Base-by-base conservation (phyloP, 805 yeast species). In the Debaryomyces hansenii region DNA sequence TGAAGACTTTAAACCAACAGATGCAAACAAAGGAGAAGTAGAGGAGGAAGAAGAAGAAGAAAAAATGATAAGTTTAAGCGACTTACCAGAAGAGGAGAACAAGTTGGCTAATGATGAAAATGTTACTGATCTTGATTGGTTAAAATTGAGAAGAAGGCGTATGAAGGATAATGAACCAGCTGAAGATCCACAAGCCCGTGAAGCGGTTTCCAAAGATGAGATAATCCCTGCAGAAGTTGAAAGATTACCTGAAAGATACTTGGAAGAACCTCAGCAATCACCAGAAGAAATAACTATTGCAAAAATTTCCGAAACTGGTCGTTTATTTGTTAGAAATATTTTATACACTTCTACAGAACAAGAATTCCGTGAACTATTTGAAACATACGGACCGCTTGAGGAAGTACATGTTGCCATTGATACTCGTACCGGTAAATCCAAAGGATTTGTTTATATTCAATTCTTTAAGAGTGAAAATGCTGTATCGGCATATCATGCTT, bases 381-480 rank as follows among this genome's bases (percentile, higher is more conserved):
- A 74, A 4, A 62, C 72, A 3, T 94, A 69, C 62, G 99, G 99
- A 8, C 69, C 70, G 5, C 63, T 90, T 33, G 88, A 84, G 53
- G 98, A 94, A 67, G 96, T 90, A 1, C 99, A 94, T 65, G 74
- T 94, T 56, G 97, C 99, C 0, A 65, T 90, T 32, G 98, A 92
- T 60, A 85, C 95, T 3, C 80, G 94, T 68, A 88, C 95, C 0
- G 95, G 96, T 9, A 80, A 83, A 56, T 85, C 96, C 1, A 94
- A 94, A 66, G 99, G 99, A 0, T 89, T 90, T 64, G 96, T 94
- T 0, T 91, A 91, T 59, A 76, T 90, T 10, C 82, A 84, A 60
- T 94, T 86, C 60, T 69, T 64, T n/a, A 73, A 80, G 50, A 74
- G 85, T 8, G 77, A 78, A 8, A 84, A 85, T 60, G 99, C 99